phyloP scores from a whole-genome alignment of 306 rosid species.

The Casuarina glauca region DNA sequence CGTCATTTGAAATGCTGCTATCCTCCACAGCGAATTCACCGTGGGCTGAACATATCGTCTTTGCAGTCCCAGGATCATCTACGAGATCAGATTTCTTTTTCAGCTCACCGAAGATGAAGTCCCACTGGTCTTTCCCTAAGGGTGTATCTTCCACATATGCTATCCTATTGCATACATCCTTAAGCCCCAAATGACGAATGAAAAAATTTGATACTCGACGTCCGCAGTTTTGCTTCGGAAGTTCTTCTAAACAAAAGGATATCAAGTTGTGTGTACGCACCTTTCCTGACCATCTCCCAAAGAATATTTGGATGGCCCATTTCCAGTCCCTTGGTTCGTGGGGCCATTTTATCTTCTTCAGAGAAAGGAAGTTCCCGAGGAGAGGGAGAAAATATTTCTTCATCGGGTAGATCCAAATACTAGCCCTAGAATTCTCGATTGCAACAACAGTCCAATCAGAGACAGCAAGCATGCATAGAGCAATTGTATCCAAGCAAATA shows the following conservation, averaged over 20 bases:
- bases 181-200: too few species aligned
- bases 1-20: not conserved
- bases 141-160: too few species aligned
- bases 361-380: not conserved
- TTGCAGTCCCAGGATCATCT: not conserved
- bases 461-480: constrained; percentile 19
- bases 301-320: not conserved
- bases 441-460: constrained; percentile 34
- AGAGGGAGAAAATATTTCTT: not conserved
- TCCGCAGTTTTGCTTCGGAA: not conserved
- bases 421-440: not conserved
- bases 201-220: rapidly evolving
- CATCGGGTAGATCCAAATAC: too few species aligned
- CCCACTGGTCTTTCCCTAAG: not conserved
- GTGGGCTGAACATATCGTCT: not conserved
- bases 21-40: not conserved
- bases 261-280: constrained; percentile 30
- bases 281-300: constrained; percentile 41
- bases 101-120: not conserved
- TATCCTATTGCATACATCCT: too few species aligned
- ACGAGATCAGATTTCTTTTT: not conserved
- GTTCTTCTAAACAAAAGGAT: constrained; percentile 25
- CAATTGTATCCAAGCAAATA: constrained; percentile 29
- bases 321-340: not conserved
- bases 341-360: constrained; percentile 10